phyloP scores from a whole-genome alignment of 352 stramenopile species.

The Phytophthora constricta region DNA sequence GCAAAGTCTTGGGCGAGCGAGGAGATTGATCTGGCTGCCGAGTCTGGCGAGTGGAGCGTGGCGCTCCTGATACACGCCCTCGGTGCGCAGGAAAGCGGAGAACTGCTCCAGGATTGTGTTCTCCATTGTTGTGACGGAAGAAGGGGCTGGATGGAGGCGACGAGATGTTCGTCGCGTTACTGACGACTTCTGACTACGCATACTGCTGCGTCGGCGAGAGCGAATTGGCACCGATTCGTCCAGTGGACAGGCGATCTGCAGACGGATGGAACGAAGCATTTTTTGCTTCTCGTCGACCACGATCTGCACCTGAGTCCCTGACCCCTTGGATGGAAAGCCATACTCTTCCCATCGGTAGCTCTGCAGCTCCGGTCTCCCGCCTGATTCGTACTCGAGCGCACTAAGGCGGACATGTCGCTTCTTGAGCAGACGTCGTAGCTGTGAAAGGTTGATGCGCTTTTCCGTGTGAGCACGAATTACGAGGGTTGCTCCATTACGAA shows the following conservation, averaged over 20 bases:
- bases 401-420: conserved; percentile 45
- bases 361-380: conserved; percentile 64
- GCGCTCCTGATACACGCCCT: conserved; percentile 70
- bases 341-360: conserved; percentile 80
- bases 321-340: conserved; percentile 87
- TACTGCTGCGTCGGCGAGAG: conserved; percentile 30
- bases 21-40: conserved; percentile 60
- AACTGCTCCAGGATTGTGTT: conserved; percentile 76
- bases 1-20: conserved; percentile 40
- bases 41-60: conserved; percentile 59
- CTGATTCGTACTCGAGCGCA: conserved; percentile 48
- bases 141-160: conserved; percentile 54
- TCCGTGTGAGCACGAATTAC: conserved; percentile 86
- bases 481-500: conserved; percentile 85
- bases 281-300: conserved; percentile 69
- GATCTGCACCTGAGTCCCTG: conserved; percentile 86
- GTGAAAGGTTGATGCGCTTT: conserved; percentile 61
- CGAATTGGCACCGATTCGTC: conserved; percentile 56
- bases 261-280: conserved; percentile 60
- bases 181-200: conserved; percentile 6
- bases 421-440: conserved; percentile 50
- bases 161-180: conserved; percentile 16
- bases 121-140: conserved; percentile 47
- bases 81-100: conserved; percentile 52
- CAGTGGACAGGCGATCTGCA: conserved; percentile 68